Conservation (phyloP, 1,284 basidiomycete genomes). For the Melampsora abietis-canadensis region DNA sequence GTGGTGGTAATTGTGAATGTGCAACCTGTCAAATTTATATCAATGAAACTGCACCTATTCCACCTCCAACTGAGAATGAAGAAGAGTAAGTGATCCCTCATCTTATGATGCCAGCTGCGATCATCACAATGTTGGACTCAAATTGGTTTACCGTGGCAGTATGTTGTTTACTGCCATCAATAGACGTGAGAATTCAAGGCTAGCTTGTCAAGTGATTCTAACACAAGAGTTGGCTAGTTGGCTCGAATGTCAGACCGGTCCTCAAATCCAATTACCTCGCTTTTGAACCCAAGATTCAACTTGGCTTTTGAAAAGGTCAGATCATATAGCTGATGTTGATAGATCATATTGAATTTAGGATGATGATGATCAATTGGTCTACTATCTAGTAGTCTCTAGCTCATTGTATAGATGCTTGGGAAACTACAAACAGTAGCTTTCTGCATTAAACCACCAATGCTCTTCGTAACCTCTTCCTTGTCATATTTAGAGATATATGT, state of each 20-base stretch:
- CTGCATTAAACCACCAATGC: too few relatives aligned
- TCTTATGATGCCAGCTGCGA: background rate
- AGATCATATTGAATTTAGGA: too few relatives aligned
- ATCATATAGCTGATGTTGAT: too few relatives aligned
- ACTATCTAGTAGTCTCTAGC: too few relatives aligned
- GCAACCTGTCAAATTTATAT: conserved; percentile 19
- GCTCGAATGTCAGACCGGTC: conserved; percentile 42
- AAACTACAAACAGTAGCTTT: too few relatives aligned
- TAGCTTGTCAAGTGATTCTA: conserved; percentile 47
- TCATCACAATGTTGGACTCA: background rate
- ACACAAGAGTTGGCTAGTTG: conserved; percentile 44
- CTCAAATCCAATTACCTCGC: conserved; percentile 44
- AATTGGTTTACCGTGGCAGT: conserved; percentile 7
- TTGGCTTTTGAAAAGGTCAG: background rate
- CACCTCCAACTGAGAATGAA: conserved; percentile 22
- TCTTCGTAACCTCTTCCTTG: too few relatives aligned
- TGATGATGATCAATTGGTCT: too few relatives aligned
- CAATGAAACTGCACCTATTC: background rate
- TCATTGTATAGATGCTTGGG: too few relatives aligned
- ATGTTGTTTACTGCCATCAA: conserved; percentile 49
- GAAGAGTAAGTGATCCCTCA: conserved; percentile 39
- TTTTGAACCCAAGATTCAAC: conserved; percentile 21
- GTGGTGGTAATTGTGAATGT: conserved; percentile 47
- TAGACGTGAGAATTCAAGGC: conserved; percentile 40
- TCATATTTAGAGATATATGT: too few relatives aligned